Percentiles rank a stretch among this genome's conserved stretches.
phyloP scores from a whole-genome alignment of 208 protist genomes.

The Tritrichomonas musculus region DNA sequence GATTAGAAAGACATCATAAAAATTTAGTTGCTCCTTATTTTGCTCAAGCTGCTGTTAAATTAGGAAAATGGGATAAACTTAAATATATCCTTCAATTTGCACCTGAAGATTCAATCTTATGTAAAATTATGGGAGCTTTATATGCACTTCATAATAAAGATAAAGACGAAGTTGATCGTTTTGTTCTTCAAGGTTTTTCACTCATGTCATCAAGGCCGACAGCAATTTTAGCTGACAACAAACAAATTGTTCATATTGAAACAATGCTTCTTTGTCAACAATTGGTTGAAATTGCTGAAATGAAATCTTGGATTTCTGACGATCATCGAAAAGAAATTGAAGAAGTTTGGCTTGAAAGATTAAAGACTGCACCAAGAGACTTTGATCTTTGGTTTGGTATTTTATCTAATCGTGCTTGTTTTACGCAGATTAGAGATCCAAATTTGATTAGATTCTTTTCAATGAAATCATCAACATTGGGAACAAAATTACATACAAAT shows the following conservation, averaged over 20 bases:
- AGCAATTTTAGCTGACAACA: background rate
- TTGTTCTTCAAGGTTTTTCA: background rate
- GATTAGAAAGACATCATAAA: background rate
- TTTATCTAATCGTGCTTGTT: background rate
- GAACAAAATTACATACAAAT: background rate
- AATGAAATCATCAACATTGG: background rate
- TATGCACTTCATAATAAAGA: background rate
- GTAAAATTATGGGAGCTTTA: background rate
- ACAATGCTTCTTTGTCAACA: background rate
- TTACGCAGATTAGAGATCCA: background rate
- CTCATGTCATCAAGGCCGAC: background rate
- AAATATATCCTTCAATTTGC: background rate
- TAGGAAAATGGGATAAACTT: background rate
- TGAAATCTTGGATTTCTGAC: background rate
- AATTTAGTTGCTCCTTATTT: background rate
- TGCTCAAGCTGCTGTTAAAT: background rate
- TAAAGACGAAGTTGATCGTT: background rate
- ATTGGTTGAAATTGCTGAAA: background rate
- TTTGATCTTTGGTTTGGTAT: background rate
- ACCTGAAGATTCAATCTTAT: background rate
- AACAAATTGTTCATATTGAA: background rate
- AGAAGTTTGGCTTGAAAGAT: background rate
- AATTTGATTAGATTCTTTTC: background rate
- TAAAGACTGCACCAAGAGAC: background rate
- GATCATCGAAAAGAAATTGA: background rate